Evolutionary conservation across 768 basidiomycete genomes (phyloP).

Genomic region (Rubroboletus pulcherrimus): DNA sequence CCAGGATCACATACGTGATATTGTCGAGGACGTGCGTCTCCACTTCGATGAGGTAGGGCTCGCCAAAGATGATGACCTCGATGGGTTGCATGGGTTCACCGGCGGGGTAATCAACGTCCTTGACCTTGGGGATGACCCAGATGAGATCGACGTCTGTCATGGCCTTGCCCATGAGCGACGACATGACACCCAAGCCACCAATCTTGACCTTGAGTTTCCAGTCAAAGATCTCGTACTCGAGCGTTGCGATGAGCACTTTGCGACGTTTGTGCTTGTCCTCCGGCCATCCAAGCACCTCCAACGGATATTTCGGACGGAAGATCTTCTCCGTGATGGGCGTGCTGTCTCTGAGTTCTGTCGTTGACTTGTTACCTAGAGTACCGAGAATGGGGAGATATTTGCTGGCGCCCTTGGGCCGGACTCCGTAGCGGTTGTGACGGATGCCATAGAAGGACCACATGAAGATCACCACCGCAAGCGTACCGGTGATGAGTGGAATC

Average conservation of each 20-base stretch:
- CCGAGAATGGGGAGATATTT: conserved; percentile 91
- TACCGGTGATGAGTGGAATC: conserved; percentile 83
- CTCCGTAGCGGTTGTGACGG: conserved; percentile 89
- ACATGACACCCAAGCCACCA: conserved; percentile 97
- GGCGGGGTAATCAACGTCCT: conserved; percentile 88
- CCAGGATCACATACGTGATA: conserved; percentile 91
- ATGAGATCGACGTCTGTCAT: conserved; percentile 96
- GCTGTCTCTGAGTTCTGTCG: conserved; percentile 64
- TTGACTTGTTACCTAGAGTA: conserved; percentile 58
- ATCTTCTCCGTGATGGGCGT: conserved; percentile 67
- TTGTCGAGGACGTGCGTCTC: conserved; percentile 92
- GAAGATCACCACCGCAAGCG: conserved; percentile 79
- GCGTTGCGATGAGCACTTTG: conserved; percentile 86
- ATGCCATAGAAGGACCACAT: conserved; percentile 97
- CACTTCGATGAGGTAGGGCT: conserved; percentile 93
- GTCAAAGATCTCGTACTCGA: conserved; percentile 95
- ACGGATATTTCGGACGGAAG: conserved; percentile 55
- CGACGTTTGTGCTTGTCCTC: conserved; percentile 89
- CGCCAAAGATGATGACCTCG: conserved; percentile 94
- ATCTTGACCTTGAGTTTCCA: conserved; percentile 99
- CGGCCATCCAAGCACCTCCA: conserved; percentile 94
- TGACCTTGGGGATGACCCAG: conserved; percentile 94
- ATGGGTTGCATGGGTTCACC: conserved; percentile 92
- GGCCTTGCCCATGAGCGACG: conserved; percentile 94
- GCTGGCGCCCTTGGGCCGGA: conserved; percentile 62